Conservation (phyloP, 2,329 filamentous ascomycete genomes). For the Epichloe bromicola region DNA sequence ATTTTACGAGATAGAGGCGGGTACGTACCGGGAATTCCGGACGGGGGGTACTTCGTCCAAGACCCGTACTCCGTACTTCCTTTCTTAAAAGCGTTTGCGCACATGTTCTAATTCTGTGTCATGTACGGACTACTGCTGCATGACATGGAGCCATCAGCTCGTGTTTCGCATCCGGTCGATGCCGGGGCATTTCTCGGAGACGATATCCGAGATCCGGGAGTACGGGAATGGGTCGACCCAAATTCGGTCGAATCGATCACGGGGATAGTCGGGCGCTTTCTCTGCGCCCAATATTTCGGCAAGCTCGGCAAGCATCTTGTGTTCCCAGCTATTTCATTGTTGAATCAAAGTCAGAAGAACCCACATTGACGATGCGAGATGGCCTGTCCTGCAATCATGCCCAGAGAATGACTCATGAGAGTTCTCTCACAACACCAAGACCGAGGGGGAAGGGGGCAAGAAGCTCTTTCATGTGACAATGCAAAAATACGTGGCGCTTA, state of each 20-base stretch:
- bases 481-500: constrained; percentile 10
- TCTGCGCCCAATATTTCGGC: constrained; percentile 36
- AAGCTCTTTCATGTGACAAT: not conserved
- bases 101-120: too few relatives aligned
- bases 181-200: constrained; percentile 40
- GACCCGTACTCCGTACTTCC: too few relatives aligned
- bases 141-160: not conserved
- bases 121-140: too few relatives aligned
- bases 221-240: constrained; percentile 44
- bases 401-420: too few relatives aligned
- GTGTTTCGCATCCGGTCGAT: constrained; percentile 24
- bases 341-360: not conserved
- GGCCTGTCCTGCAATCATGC: too few relatives aligned
- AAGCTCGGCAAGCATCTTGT: constrained; percentile 38
- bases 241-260: constrained; percentile 38
- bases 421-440: too few relatives aligned
- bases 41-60: too few relatives aligned
- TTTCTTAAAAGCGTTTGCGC: too few relatives aligned
- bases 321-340: constrained; percentile 37
- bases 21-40: too few relatives aligned
- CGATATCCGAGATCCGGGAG: constrained; percentile 27
- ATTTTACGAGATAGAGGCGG: too few relatives aligned
- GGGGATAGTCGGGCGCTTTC: constrained; percentile 36
- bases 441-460: too few relatives aligned
- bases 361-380: not conserved